Conservation (phyloP, 192 early-diverging fungal species). For the Coemansia brasiliensis region DNA sequence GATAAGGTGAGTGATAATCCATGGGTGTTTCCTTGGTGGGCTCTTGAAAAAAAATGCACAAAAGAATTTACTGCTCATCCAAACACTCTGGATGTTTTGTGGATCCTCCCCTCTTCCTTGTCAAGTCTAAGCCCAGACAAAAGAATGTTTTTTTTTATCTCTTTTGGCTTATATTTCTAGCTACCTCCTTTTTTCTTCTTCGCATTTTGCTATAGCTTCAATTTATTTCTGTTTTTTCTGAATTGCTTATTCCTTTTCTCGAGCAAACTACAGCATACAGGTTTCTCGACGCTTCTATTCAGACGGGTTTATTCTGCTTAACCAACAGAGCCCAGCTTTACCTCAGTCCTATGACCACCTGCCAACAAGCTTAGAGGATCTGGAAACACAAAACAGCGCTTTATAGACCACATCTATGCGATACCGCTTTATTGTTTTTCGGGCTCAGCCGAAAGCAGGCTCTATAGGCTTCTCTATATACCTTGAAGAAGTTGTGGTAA, state of each 20-base stretch:
- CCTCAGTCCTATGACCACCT: slow-evolving; percentile 3
- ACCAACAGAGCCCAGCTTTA: neutral
- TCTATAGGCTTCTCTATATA: slow-evolving; percentile 45
- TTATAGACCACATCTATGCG: slow-evolving; percentile 28
- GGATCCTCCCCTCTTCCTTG: slow-evolving; percentile 1
- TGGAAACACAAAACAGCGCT: neutral
- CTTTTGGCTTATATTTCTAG: neutral
- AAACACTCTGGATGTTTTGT: neutral
- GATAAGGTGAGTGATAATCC: too few species aligned
- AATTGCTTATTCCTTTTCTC: too few species aligned
- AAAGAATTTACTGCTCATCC: neutral
- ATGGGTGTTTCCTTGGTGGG: too few species aligned
- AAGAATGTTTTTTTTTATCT: slow-evolving; percentile 2
- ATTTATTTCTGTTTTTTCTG: too few species aligned
- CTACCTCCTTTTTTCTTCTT: too few species aligned
- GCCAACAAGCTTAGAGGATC: neutral
- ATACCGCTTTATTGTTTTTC: slow-evolving; percentile 53
- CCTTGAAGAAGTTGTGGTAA: slow-evolving; percentile 28
- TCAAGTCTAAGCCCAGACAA: neutral
- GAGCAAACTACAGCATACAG: too few species aligned
- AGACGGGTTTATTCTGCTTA: too few species aligned
- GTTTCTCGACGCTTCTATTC: too few species aligned
- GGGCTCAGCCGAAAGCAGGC: slow-evolving; percentile 45
- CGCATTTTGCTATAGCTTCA: too few species aligned
- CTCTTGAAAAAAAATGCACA: too few species aligned